These are phyloP conservation scores for Pichia terricola DNA, from an alignment of 1,139 yeast species.

Conservation along the genomic window DNA sequence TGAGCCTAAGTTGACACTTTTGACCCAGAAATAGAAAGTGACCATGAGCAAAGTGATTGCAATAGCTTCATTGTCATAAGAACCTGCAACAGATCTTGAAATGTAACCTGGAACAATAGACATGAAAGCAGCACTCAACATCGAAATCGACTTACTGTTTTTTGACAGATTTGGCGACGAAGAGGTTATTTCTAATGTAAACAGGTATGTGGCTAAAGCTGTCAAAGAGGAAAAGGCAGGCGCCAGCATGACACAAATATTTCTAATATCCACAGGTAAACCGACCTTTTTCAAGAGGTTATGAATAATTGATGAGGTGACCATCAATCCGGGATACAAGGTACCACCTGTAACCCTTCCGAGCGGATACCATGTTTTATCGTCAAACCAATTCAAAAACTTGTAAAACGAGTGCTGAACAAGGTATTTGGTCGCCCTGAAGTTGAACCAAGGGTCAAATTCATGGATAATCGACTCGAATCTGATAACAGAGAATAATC, in stretches of 20 bases:
- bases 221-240: constrained; percentile 95
- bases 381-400: constrained; percentile 97
- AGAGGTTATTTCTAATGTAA: constrained; percentile 86
- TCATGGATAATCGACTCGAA: constrained; percentile 97
- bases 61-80: constrained; percentile 98
- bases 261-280: constrained; percentile 87
- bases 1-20: constrained; percentile 84
- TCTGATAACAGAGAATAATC: constrained; percentile 71
- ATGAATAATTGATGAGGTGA: constrained; percentile 87
- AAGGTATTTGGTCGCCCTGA: constrained; percentile 85
- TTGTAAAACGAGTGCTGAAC: constrained; percentile 79
- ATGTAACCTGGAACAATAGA: constrained; percentile 99
- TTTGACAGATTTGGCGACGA: constrained; percentile 26
- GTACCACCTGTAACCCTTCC: constrained; percentile 99
- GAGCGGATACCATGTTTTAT: constrained; percentile 97
- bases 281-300: constrained; percentile 56
- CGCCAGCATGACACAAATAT: constrained; percentile 90
- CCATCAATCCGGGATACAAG: constrained; percentile 96
- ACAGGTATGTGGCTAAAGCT: constrained; percentile 82
- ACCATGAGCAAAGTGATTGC: constrained; percentile 95
- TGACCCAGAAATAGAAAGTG: constrained; percentile 93
- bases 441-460: constrained; percentile 98
- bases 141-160: constrained; percentile 57
- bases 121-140: constrained; percentile 87
- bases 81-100: constrained; percentile 96